Percentiles rank a stretch among this genome's conserved stretches.
Evolutionary conservation across 306 rosid genomes (phyloP).

Genomic region (Malus orientalis): DNA sequence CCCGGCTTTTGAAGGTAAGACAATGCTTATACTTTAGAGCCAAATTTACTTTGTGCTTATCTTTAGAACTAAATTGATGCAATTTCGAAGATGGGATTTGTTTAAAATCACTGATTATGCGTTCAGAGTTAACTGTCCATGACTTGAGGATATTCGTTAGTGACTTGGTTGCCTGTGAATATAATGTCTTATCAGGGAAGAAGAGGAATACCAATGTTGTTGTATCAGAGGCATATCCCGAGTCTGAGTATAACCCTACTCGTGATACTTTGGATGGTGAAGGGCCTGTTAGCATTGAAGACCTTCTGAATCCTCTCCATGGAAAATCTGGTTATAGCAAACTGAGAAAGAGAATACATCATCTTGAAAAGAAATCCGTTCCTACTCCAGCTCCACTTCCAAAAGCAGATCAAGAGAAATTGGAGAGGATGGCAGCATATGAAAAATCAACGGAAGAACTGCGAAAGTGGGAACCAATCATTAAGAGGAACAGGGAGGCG

Average conservation of each 20-base stretch:
- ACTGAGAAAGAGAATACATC: slow-evolving; percentile 46
- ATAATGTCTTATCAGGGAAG: slow-evolving; percentile 32
- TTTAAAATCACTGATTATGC: neutral
- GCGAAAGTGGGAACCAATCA: slow-evolving; percentile 61
- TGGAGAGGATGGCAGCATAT: slow-evolving; percentile 66
- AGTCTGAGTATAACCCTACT: slow-evolving; percentile 80
- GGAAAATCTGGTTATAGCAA: slow-evolving; percentile 49
- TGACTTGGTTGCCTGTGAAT: neutral
- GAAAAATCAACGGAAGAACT: slow-evolving; percentile 51
- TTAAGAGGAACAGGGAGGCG: slow-evolving; percentile 78
- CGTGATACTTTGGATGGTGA: slow-evolving; percentile 65
- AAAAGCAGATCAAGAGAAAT: slow-evolving; percentile 44
- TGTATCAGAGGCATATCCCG: slow-evolving; percentile 68
- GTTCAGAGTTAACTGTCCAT: neutral
- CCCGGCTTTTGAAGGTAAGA: slow-evolving; percentile 61
- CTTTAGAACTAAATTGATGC: neutral
- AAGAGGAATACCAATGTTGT: slow-evolving; percentile 33
- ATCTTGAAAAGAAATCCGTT: slow-evolving; percentile 36
- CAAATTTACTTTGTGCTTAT: neutral
- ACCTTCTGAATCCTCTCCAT: slow-evolving; percentile 58
- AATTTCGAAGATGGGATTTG: neutral
- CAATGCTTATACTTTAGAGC: neutral
- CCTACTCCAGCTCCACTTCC: slow-evolving; percentile 58
- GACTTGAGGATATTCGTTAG: neutral
- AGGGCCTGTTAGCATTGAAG: slow-evolving; percentile 49